Evolutionary conservation across 1,284 basidiomycete species (phyloP), one percentile per base, ranked within the genome.

Genomic region (Trametes sp.): DNA sequence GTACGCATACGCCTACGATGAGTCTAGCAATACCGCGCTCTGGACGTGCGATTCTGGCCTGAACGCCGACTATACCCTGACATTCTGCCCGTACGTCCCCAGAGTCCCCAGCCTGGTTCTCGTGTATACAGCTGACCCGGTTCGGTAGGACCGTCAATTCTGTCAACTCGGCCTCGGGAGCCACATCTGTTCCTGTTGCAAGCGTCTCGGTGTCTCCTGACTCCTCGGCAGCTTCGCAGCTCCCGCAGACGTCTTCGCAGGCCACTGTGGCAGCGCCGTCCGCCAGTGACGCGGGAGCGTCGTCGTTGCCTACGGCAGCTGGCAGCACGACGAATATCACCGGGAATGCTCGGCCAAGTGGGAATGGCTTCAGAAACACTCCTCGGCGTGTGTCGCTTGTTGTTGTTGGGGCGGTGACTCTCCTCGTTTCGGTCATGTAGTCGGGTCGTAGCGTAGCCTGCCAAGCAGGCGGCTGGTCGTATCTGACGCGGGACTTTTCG

Each of bases 1-100:
- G 1, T 85, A 84, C 66, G 81, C 78, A 0, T 85, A 84, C 64
- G 82, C 84, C 0, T 86, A 76, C 65, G 84, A 85, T 65, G 84
- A 85, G 69, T 71, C 73, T 24, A 80, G 77, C 57, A 76, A 77
- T 1, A 81, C 80, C 1, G 83, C 84, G 2, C 74, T 84, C 26
- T 83, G 77, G 78, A 82, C 77, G 0, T 85, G 84, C 66, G 69
- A 70, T 28, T 73, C 78, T 3, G 54, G 68, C 19, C 62, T 71
- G 53, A 73, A 74, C 14, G 79, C 82, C 1, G 78, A 82, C 64
- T 86, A 82, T 64, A 83, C 80, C 2, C 56, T 84, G 50, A 84
- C 82, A 0, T 85, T 84, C 73, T 85, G 82, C 72, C 82, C 82
- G 73, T 81, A 50, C 55, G 72, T 64, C 10, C 3, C 35, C 7